A percentile compares a stretch with the other conserved stretches of the same genome.
These are phyloP conservation scores for Gymnopilus dilepis DNA, from an alignment of 768 basidiomycete species.

Conservation along the genomic window DNA sequence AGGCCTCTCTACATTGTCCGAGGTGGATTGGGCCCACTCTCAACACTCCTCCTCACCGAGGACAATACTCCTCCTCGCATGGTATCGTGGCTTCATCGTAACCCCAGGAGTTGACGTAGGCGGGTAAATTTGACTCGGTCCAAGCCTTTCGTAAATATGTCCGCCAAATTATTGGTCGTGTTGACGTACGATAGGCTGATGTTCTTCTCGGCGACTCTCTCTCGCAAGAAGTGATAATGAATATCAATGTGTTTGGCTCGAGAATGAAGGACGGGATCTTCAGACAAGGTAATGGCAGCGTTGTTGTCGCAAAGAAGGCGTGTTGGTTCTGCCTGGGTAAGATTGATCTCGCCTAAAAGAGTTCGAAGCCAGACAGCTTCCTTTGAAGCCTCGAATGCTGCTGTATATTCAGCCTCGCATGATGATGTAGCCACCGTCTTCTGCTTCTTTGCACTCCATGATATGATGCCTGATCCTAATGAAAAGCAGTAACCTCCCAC, in stretches of 20 bases:
- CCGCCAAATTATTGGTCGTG: slow-evolving; percentile 40
- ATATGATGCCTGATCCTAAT: slow-evolving; percentile 28
- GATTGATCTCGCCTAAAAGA: slow-evolving; percentile 16
- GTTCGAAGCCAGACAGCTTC: slow-evolving; percentile 25
- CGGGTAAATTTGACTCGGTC: slow-evolving; percentile 17
- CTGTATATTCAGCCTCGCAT: slow-evolving; percentile 51
- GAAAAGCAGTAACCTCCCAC: slow-evolving; percentile 31
- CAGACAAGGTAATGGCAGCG: slow-evolving; percentile 37
- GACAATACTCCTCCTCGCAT: slow-evolving; percentile 22
- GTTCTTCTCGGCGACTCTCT: slow-evolving; percentile 32
- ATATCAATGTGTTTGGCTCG: slow-evolving; percentile 50
- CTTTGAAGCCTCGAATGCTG: slow-evolving; percentile 34
- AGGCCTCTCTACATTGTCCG: background rate
- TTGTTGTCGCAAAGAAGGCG: slow-evolving; percentile 40
- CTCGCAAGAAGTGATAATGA: slow-evolving; percentile 42
- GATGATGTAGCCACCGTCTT: slow-evolving; percentile 35
- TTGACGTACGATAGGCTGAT: slow-evolving; percentile 35
- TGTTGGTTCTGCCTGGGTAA: slow-evolving; percentile 1
- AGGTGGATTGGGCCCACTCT: background rate
- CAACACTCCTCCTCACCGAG: slow-evolving; percentile 40
- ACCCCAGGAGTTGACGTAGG: slow-evolving; percentile 24
- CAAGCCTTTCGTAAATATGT: slow-evolving; percentile 48
- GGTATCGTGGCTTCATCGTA: slow-evolving; percentile 16
- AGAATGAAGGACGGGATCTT: slow-evolving; percentile 40
- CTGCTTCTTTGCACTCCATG: slow-evolving; percentile 42